Evolutionary conservation across 2,329 filamentous ascomycete species (phyloP), one percentile per base, ranked within the genome.

Genomic region (Calonectria multiphialidica): DNA sequence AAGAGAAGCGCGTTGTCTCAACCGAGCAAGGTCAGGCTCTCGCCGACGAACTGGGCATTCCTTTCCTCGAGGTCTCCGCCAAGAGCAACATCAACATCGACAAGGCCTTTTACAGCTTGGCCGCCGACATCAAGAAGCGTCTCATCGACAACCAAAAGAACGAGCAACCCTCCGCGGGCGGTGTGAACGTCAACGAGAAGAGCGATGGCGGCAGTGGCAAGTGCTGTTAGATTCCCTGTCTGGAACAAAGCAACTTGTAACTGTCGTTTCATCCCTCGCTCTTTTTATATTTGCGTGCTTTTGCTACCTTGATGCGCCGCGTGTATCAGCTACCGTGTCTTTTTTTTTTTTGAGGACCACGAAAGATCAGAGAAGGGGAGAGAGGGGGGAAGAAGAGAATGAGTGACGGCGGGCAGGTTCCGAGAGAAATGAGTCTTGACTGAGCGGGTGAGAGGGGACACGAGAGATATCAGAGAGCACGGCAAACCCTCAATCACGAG

Each of bases 81-180:
- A 99, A 99, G 90, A 96, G 94, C 88, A 98, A 98, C 88, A 98
- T 98, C 91, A 99, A 99, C 87, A 97, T 99, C 81, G 97, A 99
- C 86, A 96, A 98, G 88, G 97, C 97, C 21, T 99, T 99, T 84
- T 98, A 97, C 88, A 96, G 90, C 83, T 91, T 99, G 79, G 97
- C 97, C 18, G 91, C 94, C 76, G 96, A 98, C 83, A 98, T 99
- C 89, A 99, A 99, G 92, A 98, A 98, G 90, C 93, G 95, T 79
- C 93, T 98, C 84, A 97, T 98, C 86, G 96, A 98, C 84, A 97
- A 93, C 75, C 91, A 93, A 77, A 95, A 96, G 88, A 91, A 91
- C 75, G 94, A 97, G 78, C 90, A 92, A 80, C 85, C 88, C 42
- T 82, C 87, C 53, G 83, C 84, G 64, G 84, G 88, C 40, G 92